Base-by-base conservation (phyloP, 805 yeast genomes). In the Zygosaccharomyces siamensis region DNA sequence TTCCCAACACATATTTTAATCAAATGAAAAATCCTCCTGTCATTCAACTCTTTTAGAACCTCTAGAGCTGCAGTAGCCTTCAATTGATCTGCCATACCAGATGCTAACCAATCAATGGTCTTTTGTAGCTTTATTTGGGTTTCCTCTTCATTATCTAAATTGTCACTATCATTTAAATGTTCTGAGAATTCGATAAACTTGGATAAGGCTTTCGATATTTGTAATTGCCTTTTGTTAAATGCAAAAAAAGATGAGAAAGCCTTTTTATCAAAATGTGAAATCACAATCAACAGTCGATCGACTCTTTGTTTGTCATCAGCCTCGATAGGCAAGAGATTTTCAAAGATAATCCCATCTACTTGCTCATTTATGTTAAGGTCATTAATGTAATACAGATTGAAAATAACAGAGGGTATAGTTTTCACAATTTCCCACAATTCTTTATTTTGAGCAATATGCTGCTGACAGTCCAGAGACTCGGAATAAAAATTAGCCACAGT, bases 371-470 rank as follows among this genome's bases (percentile, higher is more conserved):
- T 82, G 7, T 73, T 71, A 45, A 69, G 74, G 56, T 86, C 89
- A 61, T 88, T 87, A 53, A 89, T 83, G 59, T 86, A 89, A 43
- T 84, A 74, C 39, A 87, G 72, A 20, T 80, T 78, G 40, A 89
- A 68, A 0, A 89, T 63, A 20, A 76, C 74, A 39, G 80, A 78
- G 1, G 97, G 96, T 23, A 89, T 80, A 26, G 63, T 56, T 14
- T 62, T 61, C 2, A 69, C 59, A 7, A 68, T 52, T 5, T 59
- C 63, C 61, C 66, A 64, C 1, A 64, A 50, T 10, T 60, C 63
- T 5, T 47, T 40, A 40, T 64, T 56, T 8, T 53, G 50, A 2
- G 24, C 28, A 3, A 49, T 54, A 46, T 51, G 61, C 43, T 36
- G 47, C 31, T 54, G 53, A 43, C 57, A 24, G 52, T 24, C 62